Evolutionary conservation across 805 yeast genomes (phyloP), one percentile per base, ranked within the genome.

Genomic region (Candida qinlingensis): DNA sequence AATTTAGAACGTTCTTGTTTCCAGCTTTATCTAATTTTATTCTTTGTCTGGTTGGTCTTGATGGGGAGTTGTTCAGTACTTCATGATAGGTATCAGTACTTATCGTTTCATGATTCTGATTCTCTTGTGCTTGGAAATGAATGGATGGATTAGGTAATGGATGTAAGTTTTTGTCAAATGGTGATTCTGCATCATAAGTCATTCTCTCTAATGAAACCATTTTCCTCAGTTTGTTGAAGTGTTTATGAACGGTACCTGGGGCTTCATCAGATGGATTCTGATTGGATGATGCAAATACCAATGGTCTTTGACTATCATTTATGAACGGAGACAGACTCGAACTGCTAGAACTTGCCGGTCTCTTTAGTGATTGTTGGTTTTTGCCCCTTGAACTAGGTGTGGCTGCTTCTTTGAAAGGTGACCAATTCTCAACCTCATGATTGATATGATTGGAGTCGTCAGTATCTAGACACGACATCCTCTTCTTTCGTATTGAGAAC

Each of bases 31-130:
- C 60, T 1, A 47, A 42, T 31, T 54, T 57, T 36, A 44, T 54
- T 34, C 56, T 58, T 45, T 62, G 66, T 52, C 67, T 60, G 9
- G 66, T 59, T 6, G 68, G 66, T 44, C 61, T 62, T 27, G 69
- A 65, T 5, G 68, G 68, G 0, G 68, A 63, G 19, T 63, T 59
- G 37, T 50, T 54, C 33, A 66, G 65, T 6, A 64, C 60, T 12
- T 51, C 56, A 7, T 12, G 10, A 13, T 26, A 19, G 6, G 42
- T 39, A 8, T 13, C 45, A 31, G 44, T 51, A 41, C 44, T 48
- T 50, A 40, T 50, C 45, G 43, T 48, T 9, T 39, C 42, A 30
- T 44, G 33, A 26, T 25, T 33, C n/a, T 37, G 36, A 27, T 49
- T 39, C n/a, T 30, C 7, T 41, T 37, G 33, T 10, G 39, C 28